phyloP scores from a whole-genome alignment of 2,329 filamentous ascomycete genomes.

The Cyphellophora attinorum region DNA sequence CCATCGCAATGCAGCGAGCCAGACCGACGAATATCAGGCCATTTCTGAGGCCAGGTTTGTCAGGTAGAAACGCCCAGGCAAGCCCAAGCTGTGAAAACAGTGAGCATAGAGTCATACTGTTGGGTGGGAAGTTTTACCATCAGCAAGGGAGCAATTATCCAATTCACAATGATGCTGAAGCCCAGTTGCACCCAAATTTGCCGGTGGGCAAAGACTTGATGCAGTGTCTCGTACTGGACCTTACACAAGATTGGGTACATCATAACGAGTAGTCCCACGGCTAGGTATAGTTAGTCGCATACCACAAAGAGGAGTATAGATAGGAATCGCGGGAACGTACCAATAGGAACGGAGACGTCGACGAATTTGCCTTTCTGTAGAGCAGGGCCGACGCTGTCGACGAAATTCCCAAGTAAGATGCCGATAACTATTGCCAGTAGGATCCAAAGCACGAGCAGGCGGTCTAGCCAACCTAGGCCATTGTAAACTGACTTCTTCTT shows the following conservation, averaged over 20 bases:
- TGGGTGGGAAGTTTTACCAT: constrained; percentile 50
- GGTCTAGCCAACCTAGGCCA: constrained; percentile 48
- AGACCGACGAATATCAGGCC: constrained; percentile 76
- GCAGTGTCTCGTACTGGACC: constrained; percentile 66
- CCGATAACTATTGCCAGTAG: constrained; percentile 68
- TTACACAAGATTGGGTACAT: constrained; percentile 93
- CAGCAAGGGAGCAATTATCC: constrained; percentile 70
- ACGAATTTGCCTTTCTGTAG: constrained; percentile 65
- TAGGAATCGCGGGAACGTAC: constrained; percentile 29
- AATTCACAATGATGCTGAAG: constrained; percentile 70
- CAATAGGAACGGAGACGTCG: constrained; percentile 58
- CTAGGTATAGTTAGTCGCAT: constrained; percentile 35
- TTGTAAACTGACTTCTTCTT: constrained; percentile 1
- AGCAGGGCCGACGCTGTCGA: constrained; percentile 49
- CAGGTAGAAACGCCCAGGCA: constrained; percentile 44
- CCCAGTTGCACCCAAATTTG: constrained; percentile 68
- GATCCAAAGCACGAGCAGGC: constrained; percentile 63
- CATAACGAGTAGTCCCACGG: constrained; percentile 75
- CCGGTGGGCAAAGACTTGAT: constrained; percentile 51
- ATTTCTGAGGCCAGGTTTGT: constrained; percentile 41
- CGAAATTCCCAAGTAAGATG: constrained; percentile 68
- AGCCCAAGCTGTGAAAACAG: constrained; percentile 31
- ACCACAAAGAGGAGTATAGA: constrained; percentile 2
- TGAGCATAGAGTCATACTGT: not conserved
- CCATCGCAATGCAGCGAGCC: constrained; percentile 84